phyloP scores from a whole-genome alignment of 192 early-diverging fungal species.

The Rhizophagus clarus region DNA sequence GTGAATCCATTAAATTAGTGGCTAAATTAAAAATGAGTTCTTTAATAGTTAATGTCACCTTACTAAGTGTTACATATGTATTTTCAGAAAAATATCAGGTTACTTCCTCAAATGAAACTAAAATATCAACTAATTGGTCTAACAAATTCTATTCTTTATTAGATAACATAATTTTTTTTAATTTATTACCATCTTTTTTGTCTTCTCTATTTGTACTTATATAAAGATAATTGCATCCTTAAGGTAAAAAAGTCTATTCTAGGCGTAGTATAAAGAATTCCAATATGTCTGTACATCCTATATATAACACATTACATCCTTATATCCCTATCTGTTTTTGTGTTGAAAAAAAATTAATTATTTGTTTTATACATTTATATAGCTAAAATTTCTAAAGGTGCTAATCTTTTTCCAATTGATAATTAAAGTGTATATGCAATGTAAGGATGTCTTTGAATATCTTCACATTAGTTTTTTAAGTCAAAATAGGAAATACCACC shows the following conservation, averaged over 20 bases:
- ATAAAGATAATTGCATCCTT: constrained; percentile 1
- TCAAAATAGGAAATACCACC: not conserved
- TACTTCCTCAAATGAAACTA: too few relatives aligned
- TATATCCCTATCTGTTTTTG: too few relatives aligned
- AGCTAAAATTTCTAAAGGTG: not conserved
- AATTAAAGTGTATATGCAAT: not conserved
- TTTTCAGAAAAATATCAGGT: too few relatives aligned
- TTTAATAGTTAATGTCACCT: too few relatives aligned
- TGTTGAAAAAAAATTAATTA: constrained; percentile 27
- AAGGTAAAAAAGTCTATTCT: not conserved
- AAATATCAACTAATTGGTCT: too few relatives aligned
- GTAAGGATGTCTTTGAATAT: not conserved
- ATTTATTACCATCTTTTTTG: not conserved
- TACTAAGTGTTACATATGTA: not conserved
- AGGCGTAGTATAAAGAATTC: too few relatives aligned
- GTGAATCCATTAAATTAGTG: too few relatives aligned
- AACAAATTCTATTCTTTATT: too few relatives aligned
- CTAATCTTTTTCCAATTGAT: not conserved
- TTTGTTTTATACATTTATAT: not conserved
- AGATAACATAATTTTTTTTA: not conserved
- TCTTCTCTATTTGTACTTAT: too few relatives aligned
- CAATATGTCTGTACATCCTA: not conserved
- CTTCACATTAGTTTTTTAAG: not conserved
- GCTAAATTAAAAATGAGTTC: too few relatives aligned
- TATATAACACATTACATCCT: not conserved